Evolutionary conservation across 768 basidiomycete species (phyloP).

Genomic region (Mycena leptocephala): DNA sequence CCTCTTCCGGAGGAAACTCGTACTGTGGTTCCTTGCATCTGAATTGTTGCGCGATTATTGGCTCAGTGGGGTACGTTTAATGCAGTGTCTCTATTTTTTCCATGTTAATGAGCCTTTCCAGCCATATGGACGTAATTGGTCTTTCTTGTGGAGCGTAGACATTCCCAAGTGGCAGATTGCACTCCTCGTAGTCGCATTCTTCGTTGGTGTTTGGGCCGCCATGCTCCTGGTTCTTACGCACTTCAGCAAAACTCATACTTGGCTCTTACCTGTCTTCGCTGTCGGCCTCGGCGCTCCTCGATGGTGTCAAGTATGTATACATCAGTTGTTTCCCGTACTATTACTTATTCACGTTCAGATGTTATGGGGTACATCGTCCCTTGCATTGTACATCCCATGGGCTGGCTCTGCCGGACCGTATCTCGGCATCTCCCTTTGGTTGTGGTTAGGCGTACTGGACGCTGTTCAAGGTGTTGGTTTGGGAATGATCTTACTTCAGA

Average conservation of each 20-base stretch:
- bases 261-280: constrained; percentile 95
- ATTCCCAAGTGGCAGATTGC: constrained; percentile 90
- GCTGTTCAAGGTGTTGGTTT: constrained; percentile 96
- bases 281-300: constrained; percentile 94
- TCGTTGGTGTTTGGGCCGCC: constrained; percentile 88
- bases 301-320: constrained; percentile 86
- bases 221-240: constrained; percentile 84
- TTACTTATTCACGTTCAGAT: constrained; percentile 63
- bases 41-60: constrained; percentile 95
- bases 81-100: background rate
- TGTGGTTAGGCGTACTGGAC: constrained; percentile 96
- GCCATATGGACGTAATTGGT: constrained; percentile 96
- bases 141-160: constrained; percentile 90
- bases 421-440: constrained; percentile 91
- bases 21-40: constrained; percentile 95
- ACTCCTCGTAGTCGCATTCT: constrained; percentile 87
- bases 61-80: constrained; percentile 82
- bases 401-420: constrained; percentile 90
- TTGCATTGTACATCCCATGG: constrained; percentile 96
- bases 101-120: constrained; percentile 47
- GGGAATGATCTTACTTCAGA: constrained; percentile 92
- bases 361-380: constrained; percentile 95
- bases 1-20: constrained; percentile 91
- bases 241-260: constrained; percentile 95
- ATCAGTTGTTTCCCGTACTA: background rate